Evolutionary conservation across 805 yeast species (phyloP).

Genomic region (Candida michaelii): DNA sequence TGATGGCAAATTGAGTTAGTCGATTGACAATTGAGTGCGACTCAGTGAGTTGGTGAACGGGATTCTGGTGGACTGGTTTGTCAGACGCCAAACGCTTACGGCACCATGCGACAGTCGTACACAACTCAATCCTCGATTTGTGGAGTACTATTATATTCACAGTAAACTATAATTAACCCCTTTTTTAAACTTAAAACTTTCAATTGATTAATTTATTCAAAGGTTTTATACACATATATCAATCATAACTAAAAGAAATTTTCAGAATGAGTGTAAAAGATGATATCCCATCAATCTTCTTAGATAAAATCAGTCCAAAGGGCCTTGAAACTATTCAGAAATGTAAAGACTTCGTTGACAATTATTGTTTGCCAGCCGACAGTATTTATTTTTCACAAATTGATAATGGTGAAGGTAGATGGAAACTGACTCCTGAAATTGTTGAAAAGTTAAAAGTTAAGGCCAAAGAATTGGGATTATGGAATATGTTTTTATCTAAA

Average conservation of each 20-base stretch:
- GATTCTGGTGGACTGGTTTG: no score
- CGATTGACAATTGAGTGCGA: neutral
- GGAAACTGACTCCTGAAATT: constrained; percentile 48
- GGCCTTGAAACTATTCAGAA: constrained; percentile 41
- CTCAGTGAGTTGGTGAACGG: no score
- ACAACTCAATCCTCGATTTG: neutral
- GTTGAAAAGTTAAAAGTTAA: constrained; percentile 51
- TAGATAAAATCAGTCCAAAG: constrained; percentile 33
- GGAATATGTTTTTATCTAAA: constrained; percentile 59
- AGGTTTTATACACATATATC: no score
- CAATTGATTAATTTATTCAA: no score
- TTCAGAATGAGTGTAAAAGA: constrained; percentile 18
- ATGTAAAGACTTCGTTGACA: constrained; percentile 51
- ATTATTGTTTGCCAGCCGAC: constrained; percentile 59
- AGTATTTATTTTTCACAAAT: constrained; percentile 42
- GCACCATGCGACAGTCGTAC: no score
- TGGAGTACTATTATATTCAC: neutral
- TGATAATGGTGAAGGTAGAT: constrained; percentile 35
- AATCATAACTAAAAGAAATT: no score
- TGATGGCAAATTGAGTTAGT: constrained; percentile 17
- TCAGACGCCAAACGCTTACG: neutral
- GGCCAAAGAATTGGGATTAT: constrained; percentile 53
- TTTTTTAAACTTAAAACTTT: no score
- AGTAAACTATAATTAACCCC: no score
- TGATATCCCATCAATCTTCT: constrained; percentile 42